Base-by-base conservation (phyloP, 305 asterid genomes). In the Fraxinus nigra region DNA sequence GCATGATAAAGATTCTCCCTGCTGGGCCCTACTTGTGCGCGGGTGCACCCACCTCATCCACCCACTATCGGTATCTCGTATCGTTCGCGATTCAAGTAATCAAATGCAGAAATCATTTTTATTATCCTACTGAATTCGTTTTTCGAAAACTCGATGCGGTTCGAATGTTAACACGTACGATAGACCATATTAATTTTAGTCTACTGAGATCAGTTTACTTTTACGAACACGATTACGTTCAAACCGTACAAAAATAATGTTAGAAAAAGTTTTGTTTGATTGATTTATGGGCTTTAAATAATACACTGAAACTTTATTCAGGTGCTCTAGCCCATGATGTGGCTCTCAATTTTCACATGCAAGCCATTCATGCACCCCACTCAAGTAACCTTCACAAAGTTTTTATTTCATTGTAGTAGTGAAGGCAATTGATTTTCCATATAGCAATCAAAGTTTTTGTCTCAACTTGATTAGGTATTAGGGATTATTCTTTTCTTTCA, bases 281-380 rank as follows among this genome's bases (percentile, higher is more conserved):
- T 78, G 51, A 22, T 74, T 18, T 75, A 37, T 7, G 61, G 54
- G 54, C 7, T 67, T 76, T 70, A 69, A 51, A 14, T 70, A 75
- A 77, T 37, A 72, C 79, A 22, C 70, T 78, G 80, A 80, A 82
- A 80, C 78, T 81, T 87, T 79, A 77, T 87, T 91, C 90, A 89
- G 92, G 92, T 92, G 92, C 78, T 86, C 76, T 70, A 69, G 61
- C 59, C 75, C 85, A 87, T 90, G 89, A 89, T 86, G 91, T 87
- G 86, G 80, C 78, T 83, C 81, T 87, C 86, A 82, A 79, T 24
- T 78, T 84, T 86, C 87, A 80, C 78, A 84, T 89, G 88, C 80
- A 72, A 84, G 86, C 85, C 87, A 84, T 86, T 86, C 82, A 54
- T 89, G 90, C 88, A 84, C 86, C 91, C 89, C 92, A 90, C 91